Percentiles rank a stretch among this genome's conserved stretches.
phyloP scores from a whole-genome alignment of 371 early-diverging fungal genomes.

The Conidiobolus incongruus region DNA sequence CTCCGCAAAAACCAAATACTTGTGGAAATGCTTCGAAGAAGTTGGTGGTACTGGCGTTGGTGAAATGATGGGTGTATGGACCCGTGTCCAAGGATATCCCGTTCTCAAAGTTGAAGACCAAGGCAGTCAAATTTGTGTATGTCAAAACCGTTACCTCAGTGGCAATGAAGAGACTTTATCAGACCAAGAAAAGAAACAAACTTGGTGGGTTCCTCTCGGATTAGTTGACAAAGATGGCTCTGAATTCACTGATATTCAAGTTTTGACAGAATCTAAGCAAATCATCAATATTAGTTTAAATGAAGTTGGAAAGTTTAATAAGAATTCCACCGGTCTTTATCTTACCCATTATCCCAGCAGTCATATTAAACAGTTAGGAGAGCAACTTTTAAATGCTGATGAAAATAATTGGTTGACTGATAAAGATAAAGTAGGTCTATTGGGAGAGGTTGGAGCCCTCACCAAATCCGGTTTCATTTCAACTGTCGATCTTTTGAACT shows the following conservation, averaged over 20 bases:
- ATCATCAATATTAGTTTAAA: conserved; percentile 7
- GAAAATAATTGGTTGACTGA: conserved; percentile 12
- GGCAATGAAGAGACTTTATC: too few species aligned
- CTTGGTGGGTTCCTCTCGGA: conserved; percentile 64
- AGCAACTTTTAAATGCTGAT: conserved; percentile 13
- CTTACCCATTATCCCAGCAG: conserved; percentile 31
- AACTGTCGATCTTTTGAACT: conserved; percentile 25
- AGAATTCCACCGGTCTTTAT: too few species aligned
- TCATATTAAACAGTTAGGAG: conserved; percentile 18
- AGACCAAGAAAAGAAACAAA: too few species aligned
- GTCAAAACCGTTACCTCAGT: too few species aligned
- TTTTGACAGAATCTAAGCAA: conserved; percentile 13
- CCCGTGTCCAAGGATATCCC: conserved; percentile 58
- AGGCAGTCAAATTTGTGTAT: neutral
- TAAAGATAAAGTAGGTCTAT: conserved; percentile 29
- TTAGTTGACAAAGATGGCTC: conserved; percentile 10
- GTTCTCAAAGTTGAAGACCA: conserved; percentile 36
- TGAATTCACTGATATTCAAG: conserved; percentile 8
- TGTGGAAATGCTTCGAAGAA: conserved; percentile 55
- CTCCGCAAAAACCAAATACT: conserved; percentile 65
- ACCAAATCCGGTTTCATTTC: conserved; percentile 27
- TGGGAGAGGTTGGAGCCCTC: conserved; percentile 35
- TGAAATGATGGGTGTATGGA: conserved; percentile 71
- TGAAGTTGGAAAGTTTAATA: conserved; percentile 15
- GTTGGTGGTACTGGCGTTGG: conserved; percentile 41